phyloP scores from a whole-genome alignment of 306 rosid genomes.

The Cucurbita maxima region DNA sequence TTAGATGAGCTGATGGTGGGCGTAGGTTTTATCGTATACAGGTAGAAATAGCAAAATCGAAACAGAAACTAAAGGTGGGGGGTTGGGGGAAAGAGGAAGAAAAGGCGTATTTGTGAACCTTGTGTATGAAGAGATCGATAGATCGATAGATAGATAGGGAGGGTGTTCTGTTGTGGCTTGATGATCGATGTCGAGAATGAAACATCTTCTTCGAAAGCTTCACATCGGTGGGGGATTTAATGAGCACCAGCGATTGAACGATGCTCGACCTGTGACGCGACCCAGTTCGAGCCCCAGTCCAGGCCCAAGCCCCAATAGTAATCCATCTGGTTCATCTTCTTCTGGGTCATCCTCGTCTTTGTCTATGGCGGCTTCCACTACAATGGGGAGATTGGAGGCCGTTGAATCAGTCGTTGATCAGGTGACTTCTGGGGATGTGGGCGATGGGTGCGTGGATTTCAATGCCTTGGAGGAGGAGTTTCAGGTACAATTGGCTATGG shows the following conservation, averaged over 20 bases:
- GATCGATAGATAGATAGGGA: not conserved
- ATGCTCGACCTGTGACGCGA: slow-evolving; percentile 16
- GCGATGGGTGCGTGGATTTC: slow-evolving; percentile 35
- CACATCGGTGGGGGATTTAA: slow-evolving; percentile 86
- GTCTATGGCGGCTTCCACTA: slow-evolving; percentile 23
- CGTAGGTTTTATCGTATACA: slow-evolving; percentile 20
- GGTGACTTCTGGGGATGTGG: slow-evolving; percentile 18
- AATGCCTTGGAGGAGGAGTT: slow-evolving; percentile 81
- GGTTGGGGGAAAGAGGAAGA: not conserved
- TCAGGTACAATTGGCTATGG: slow-evolving; percentile 95
- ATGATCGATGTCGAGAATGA: slow-evolving; percentile 93
- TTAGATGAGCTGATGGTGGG: slow-evolving; percentile 6
- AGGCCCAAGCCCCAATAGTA: slow-evolving; percentile 7
- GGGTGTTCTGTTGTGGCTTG: slow-evolving; percentile 11
- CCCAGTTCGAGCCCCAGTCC: slow-evolving; percentile 16
- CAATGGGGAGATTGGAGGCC: slow-evolving; percentile 27
- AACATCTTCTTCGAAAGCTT: slow-evolving; percentile 85
- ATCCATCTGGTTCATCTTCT: slow-evolving; percentile 20
- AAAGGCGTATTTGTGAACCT: not conserved
- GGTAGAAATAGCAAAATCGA: not conserved
- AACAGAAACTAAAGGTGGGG: not conserved
- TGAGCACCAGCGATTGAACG: slow-evolving; percentile 40
- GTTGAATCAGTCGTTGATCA: slow-evolving; percentile 34
- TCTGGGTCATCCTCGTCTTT: slow-evolving; percentile 5
- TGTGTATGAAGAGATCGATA: not conserved